Evolutionary conservation across 192 early-diverging fungal species (phyloP).

Genomic region (Gorgonomyces haynaldii): DNA sequence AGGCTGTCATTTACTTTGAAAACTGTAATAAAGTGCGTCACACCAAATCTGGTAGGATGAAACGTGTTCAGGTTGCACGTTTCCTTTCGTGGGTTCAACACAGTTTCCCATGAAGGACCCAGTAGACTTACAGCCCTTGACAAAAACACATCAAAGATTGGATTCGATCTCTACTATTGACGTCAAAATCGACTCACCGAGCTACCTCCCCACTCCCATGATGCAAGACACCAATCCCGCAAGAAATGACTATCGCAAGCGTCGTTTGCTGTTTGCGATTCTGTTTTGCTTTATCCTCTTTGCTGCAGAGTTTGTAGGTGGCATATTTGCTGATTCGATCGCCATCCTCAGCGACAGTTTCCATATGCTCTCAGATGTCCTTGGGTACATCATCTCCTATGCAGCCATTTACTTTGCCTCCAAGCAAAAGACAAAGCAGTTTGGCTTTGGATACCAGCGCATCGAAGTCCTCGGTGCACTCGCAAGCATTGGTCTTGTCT

Average conservation of each 20-base stretch:
- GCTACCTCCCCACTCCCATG: too few species aligned
- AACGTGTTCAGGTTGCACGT: too few species aligned
- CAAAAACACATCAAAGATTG: too few species aligned
- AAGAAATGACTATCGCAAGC: conserved; percentile 2
- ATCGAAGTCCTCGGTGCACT: conserved; percentile 72
- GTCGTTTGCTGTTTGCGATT: conserved; percentile 4
- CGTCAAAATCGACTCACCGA: too few species aligned
- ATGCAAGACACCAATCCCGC: too few species aligned
- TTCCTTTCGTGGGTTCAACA: too few species aligned
- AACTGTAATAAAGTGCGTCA: too few species aligned
- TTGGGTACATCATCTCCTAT: conserved; percentile 51
- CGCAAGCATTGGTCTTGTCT: conserved; percentile 64
- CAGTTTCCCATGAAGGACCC: too few species aligned
- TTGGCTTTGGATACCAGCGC: conserved; percentile 63
- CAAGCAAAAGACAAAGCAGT: conserved; percentile 24
- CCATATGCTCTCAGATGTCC: conserved; percentile 75
- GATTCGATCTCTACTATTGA: too few species aligned
- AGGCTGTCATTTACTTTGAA: too few species aligned
- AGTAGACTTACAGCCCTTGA: too few species aligned
- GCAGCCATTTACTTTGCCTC: conserved; percentile 56
- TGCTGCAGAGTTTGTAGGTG: conserved; percentile 63
- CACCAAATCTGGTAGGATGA: too few species aligned
- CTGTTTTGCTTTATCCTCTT: conserved; percentile 45
- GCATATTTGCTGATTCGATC: conserved; percentile 60
- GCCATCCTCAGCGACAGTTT: conserved; percentile 76